These are phyloP conservation scores for Xeromyces bisporus DNA, from an alignment of 495 filamentous ascomycete genomes.

Conservation along the genomic window DNA sequence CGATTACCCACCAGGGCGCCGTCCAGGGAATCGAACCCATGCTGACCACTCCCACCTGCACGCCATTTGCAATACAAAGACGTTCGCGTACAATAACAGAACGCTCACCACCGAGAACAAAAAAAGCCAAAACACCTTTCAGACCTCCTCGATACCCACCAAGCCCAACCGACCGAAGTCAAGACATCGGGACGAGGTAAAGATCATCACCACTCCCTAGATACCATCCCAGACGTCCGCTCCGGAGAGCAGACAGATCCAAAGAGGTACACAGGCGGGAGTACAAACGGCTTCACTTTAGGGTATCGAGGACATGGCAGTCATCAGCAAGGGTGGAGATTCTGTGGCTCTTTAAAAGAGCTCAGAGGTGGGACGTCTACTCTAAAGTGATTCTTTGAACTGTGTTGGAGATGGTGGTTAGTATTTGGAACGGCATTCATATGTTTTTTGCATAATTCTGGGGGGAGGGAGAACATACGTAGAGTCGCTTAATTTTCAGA, in stretches of 20 bases:
- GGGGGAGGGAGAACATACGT: conserved; percentile 36
- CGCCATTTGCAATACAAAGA: too few relatives aligned
- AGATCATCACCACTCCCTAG: conserved; percentile 63
- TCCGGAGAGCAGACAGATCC: too few relatives aligned
- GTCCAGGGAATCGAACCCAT: too few relatives aligned
- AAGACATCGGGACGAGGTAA: conserved; percentile 39
- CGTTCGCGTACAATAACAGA: too few relatives aligned
- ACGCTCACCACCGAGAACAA: too few relatives aligned
- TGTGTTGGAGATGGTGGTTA: conserved; percentile 24
- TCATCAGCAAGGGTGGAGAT: conserved; percentile 64
- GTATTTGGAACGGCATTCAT: too few relatives aligned
- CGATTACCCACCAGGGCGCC: too few relatives aligned
- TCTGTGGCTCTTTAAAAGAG: conserved; percentile 65
- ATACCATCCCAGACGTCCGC: too few relatives aligned
- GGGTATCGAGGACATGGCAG: conserved; percentile 46
- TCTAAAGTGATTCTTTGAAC: conserved; percentile 87
- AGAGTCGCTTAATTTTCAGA: conserved; percentile 37
- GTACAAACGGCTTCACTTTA: conserved; percentile 51
- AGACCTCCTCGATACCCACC: conserved; percentile 56
- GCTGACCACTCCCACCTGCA: too few relatives aligned
- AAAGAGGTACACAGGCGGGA: conserved; percentile 32
- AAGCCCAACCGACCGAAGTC: conserved; percentile 47
- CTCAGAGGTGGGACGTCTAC: conserved; percentile 63
- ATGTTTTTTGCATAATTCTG: too few relatives aligned
- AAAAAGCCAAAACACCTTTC: conserved; percentile 34